A percentile compares a stretch with the other conserved stretches of the same genome.
These are phyloP conservation scores for Vickermania spadyakhi DNA, from an alignment of 208 protist genomes.

Conservation along the genomic window DNA sequence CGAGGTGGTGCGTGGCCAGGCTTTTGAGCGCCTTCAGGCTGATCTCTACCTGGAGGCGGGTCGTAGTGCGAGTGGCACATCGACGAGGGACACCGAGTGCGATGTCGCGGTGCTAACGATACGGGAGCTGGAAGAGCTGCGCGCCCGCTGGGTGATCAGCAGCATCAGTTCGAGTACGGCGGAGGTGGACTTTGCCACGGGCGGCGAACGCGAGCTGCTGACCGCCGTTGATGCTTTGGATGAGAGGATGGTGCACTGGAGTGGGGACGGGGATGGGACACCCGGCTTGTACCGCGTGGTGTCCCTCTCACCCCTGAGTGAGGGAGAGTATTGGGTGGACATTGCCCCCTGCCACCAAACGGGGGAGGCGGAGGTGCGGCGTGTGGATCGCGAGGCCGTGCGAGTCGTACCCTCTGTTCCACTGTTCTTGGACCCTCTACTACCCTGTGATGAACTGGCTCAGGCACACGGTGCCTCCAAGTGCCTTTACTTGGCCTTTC, in stretches of 20 bases:
- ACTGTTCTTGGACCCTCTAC: slow-evolving; percentile 35
- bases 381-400: slow-evolving; percentile 28
- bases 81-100: no score
- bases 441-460: slow-evolving; percentile 53
- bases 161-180: slow-evolving; percentile 25
- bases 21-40: not conserved
- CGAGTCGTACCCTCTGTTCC: slow-evolving; percentile 18
- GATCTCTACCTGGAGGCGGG: not conserved
- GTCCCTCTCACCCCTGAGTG: slow-evolving; percentile 11
- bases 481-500: slow-evolving; percentile 34
- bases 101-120: not conserved
- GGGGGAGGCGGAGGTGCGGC: not conserved
- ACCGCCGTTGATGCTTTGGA: slow-evolving; percentile 37
- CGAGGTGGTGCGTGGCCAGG: slow-evolving; percentile 3
- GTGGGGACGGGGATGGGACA: not conserved
- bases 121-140: slow-evolving; percentile 36
- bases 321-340: slow-evolving; percentile 34
- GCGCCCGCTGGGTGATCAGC: slow-evolving; percentile 60
- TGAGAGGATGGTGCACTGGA: slow-evolving; percentile 9
- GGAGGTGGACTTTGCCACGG: not conserved
- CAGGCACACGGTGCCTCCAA: slow-evolving; percentile 31
- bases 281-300: slow-evolving; percentile 9
- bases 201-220: slow-evolving; percentile 7
- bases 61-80: no score
- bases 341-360: slow-evolving; percentile 5